phyloP scores from a whole-genome alignment of 2,329 filamentous ascomycete genomes.

The Colletotrichum viniferum region DNA sequence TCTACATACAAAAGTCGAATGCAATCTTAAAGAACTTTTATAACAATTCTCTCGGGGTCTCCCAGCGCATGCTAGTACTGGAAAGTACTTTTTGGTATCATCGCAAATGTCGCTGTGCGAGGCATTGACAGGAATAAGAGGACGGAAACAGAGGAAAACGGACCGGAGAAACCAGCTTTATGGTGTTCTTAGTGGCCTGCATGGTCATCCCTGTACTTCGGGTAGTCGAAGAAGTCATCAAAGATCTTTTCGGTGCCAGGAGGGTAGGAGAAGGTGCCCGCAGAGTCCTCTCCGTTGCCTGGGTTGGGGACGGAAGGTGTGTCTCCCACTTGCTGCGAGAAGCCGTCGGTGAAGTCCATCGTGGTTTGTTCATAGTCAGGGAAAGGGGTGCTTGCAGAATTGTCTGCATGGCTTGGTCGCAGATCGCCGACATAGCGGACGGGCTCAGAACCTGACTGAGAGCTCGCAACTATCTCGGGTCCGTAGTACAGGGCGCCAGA shows the following conservation, averaged over 20 bases:
- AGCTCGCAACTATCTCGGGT: neutral
- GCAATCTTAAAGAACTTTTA: neutral
- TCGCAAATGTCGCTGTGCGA: neutral
- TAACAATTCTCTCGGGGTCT: neutral
- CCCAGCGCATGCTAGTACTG: neutral
- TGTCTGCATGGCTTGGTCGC: neutral
- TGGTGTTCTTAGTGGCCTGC: neutral
- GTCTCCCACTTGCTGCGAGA: neutral
- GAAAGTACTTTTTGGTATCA: neutral
- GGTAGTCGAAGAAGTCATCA: neutral
- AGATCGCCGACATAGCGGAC: neutral
- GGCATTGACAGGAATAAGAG: neutral
- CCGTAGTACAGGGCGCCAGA: neutral
- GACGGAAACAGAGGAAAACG: neutral
- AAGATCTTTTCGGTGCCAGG: neutral
- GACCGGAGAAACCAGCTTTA: rapidly evolving
- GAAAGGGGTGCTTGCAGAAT: neutral
- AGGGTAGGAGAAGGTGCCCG: neutral
- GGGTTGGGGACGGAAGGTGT: neutral
- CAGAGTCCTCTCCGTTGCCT: neutral
- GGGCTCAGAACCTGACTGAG: neutral
- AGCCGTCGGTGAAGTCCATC: neutral
- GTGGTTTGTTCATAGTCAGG: neutral
- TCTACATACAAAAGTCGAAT: neutral
- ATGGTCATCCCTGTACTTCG: neutral